Evolutionary conservation across 768 basidiomycete genomes (phyloP).

Genomic region (Lentinula raphanica): DNA sequence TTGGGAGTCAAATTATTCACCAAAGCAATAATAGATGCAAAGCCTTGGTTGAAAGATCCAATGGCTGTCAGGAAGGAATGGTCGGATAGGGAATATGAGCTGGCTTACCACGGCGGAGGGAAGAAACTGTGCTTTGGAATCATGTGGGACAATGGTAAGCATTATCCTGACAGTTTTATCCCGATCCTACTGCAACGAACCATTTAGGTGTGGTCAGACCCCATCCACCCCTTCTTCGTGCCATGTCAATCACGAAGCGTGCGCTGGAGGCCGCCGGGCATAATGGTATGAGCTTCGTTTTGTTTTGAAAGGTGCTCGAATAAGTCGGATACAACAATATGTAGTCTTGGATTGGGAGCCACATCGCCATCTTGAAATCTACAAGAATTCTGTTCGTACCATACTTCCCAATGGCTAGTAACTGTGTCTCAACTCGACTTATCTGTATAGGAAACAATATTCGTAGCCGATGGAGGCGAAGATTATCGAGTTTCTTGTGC

Average conservation of each 20-base stretch:
- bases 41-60: slow-evolving; percentile 69
- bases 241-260: slow-evolving; percentile 47
- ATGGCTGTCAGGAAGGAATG: slow-evolving; percentile 51
- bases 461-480: slow-evolving; percentile 39
- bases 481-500: slow-evolving; percentile 38
- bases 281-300: slow-evolving; percentile 36
- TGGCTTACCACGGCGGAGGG: slow-evolving; percentile 52
- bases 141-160: slow-evolving; percentile 59
- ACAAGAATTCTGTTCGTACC: slow-evolving; percentile 29
- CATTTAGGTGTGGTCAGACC: slow-evolving; percentile 32
- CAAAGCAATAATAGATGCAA: slow-evolving; percentile 50
- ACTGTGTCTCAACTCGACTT: background rate
- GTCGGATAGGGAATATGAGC: slow-evolving; percentile 52
- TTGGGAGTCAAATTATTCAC: slow-evolving; percentile 62
- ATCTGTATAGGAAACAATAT: slow-evolving; percentile 33
- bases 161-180: background rate
- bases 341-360: slow-evolving; percentile 70
- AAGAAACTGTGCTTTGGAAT: slow-evolving; percentile 51
- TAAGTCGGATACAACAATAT: no score
- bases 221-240: slow-evolving; percentile 60
- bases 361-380: slow-evolving; percentile 45
- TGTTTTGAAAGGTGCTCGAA: background rate
- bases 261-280: slow-evolving; percentile 62
- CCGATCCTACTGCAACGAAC: background rate
- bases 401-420: background rate